These are phyloP conservation scores for Carex kokanica DNA, from an alignment of 176 grass and related monocot genomes.

Conservation along the genomic window DNA sequence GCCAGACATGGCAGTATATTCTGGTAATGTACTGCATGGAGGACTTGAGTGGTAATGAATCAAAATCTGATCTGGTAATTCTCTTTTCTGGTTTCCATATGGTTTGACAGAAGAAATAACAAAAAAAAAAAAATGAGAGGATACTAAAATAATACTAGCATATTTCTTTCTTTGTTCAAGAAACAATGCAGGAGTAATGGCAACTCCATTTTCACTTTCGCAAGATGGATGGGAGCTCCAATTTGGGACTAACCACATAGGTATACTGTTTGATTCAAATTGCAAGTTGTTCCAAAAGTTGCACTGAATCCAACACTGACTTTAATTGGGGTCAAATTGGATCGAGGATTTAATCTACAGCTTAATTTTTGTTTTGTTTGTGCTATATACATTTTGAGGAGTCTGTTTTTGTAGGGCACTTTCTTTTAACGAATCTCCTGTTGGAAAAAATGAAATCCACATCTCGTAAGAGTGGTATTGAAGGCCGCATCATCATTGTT, in stretches of 20 bases:
- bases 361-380: not conserved
- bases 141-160: not conserved
- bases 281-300: not conserved
- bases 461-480: slow-evolving; percentile 43
- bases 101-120: not conserved
- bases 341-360: not conserved
- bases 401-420: slow-evolving; percentile 58
- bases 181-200: slow-evolving; percentile 93
- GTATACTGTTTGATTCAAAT: slow-evolving; percentile 33
- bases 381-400: not conserved
- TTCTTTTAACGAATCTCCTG: slow-evolving; percentile 79
- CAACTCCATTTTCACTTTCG: slow-evolving; percentile 69
- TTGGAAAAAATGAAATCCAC: slow-evolving; percentile 85
- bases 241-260: slow-evolving; percentile 93
- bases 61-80: not conserved
- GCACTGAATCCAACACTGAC: not conserved
- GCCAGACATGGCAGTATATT: not conserved
- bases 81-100: not conserved
- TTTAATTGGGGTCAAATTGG: not conserved
- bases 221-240: slow-evolving; percentile 92
- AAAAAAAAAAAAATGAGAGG: not conserved
- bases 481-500: slow-evolving; percentile 85
- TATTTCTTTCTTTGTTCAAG: slow-evolving; percentile 28
- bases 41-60: not conserved
- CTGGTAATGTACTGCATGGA: not conserved